Evolutionary conservation across 2,329 filamentous ascomycete species (phyloP), one percentile per base, ranked within the genome.

Genomic region (Coleophoma eucalyptorum): DNA sequence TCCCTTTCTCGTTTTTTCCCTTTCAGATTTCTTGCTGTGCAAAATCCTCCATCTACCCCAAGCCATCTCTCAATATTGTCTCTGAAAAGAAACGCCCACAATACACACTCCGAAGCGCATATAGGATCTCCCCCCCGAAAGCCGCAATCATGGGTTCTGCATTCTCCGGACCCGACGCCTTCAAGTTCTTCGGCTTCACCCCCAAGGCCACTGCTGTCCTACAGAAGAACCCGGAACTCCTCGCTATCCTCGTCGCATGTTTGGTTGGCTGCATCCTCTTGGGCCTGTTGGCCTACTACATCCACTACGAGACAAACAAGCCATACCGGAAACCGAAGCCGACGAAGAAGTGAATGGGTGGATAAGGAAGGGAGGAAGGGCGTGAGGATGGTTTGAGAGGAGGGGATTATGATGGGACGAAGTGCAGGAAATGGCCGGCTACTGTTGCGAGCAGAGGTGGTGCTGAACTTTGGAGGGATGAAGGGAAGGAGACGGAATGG

Each of bases 131-230:
- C 13, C 6, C 42, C 42, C 2, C 26, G 26, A 26, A 31, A 26
- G n/a, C 42, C 19, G 12, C 21, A 19, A 44, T 18, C 26, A 65
- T 66, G 62, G 62, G 56, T 33, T 50, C 58, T 50, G 55, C 61
- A 53, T 66, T 66, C 51, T 58, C 58, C 19, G 63, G 63, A 7
- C 63, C 63, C n/a, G 53, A 64, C 45, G 62, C 63, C 56, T 66
- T 66, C 57, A 64, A 65, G 45, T 65, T 60, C 55, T 54, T 65
- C 53, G 55, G 55, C 50, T 64, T 66, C 54, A 66, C 62, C 8
- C 58, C 59, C 10, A 57, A 60, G 50, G 63, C 63, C 19, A 65
- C 62, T 4, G 62, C 60, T 7, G 63, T 66, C 6, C 55, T 66
- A 3, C 60, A 61, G 43, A 52, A 53, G 15, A 55, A 48, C 13